phyloP scores from a whole-genome alignment of 2,329 filamentous ascomycete species.

The Aspergillus uvarum region DNA sequence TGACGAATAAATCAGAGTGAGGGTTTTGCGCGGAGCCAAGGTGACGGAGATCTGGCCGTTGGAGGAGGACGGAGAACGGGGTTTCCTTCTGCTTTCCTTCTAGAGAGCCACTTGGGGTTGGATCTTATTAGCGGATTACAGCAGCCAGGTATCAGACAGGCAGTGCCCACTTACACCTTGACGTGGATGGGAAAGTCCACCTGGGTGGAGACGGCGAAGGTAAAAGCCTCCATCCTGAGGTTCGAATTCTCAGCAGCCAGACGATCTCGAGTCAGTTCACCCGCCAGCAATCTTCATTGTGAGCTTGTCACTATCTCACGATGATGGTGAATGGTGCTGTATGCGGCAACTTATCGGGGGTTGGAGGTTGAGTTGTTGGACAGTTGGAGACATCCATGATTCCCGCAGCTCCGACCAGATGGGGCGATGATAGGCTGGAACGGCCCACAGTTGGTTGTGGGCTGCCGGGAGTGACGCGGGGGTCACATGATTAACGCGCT shows the following conservation, averaged over 20 bases:
- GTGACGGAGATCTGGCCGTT: slow-evolving; percentile 77
- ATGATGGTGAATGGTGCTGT: neutral
- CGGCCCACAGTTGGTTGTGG: neutral
- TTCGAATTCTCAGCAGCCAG: neutral
- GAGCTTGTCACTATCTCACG: neutral
- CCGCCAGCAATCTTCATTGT: slow-evolving; percentile 13
- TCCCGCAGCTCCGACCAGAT: neutral
- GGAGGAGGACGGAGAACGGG: slow-evolving; percentile 74
- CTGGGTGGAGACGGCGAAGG: slow-evolving; percentile 86
- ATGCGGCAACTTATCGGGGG: neutral
- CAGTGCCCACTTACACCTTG: slow-evolving; percentile 56
- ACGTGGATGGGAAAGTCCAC: slow-evolving; percentile 69
- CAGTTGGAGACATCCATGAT: neutral
- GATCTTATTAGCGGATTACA: slow-evolving; percentile 1
- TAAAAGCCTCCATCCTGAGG: slow-evolving; percentile 81
- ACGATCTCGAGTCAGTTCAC: neutral
- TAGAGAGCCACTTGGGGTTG: slow-evolving; percentile 61
- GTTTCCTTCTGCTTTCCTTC: slow-evolving; percentile 76
- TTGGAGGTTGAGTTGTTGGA: slow-evolving; percentile 6
- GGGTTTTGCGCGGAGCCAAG: slow-evolving; percentile 81
- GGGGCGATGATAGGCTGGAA: slow-evolving; percentile 13
- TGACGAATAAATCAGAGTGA: slow-evolving; percentile 87
- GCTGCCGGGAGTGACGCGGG: slow-evolving; percentile 14
- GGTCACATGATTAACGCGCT: slow-evolving; percentile 15
- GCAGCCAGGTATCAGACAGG: neutral